A percentile compares a stretch with the other conserved stretches of the same genome.
Evolutionary conservation across 305 asterid species (phyloP).

Genomic region (Solanum aculeatissimum): DNA sequence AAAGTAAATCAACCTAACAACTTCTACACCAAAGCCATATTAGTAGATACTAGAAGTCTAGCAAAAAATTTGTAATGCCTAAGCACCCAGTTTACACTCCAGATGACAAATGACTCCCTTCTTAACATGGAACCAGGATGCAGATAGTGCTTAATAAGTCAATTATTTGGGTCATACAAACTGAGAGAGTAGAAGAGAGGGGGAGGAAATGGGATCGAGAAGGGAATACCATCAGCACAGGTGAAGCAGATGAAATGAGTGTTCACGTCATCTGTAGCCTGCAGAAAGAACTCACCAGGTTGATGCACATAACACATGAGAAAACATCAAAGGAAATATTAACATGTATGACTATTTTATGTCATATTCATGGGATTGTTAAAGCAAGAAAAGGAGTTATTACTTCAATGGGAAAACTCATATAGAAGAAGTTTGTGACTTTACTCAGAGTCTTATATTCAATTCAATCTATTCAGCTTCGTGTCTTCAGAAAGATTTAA

Average conservation of each 20-base stretch:
- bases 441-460: neutral
- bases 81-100: neutral
- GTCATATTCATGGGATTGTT: neutral
- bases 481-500: neutral
- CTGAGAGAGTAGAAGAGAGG: neutral
- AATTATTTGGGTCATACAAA: neutral
- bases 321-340: neutral
- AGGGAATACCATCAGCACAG: conserved; percentile 48
- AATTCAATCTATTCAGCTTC: neutral
- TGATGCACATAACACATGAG: neutral
- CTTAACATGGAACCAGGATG: neutral
- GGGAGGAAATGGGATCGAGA: neutral
- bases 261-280: conserved; percentile 56
- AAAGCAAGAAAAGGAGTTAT: neutral
- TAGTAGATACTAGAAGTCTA: neutral
- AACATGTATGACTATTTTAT: neutral
- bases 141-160: neutral
- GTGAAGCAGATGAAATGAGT: conserved; percentile 81
- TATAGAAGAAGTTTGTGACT: neutral
- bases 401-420: neutral
- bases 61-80: neutral
- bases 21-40: neutral
- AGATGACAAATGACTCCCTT: neutral
- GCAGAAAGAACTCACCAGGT: conserved; percentile 11
- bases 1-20: neutral